Percentiles rank a stretch among this genome's conserved stretches.
These are phyloP conservation scores for Terfezia boudieri DNA, from an alignment of 495 filamentous ascomycete genomes.

Conservation along the genomic window DNA sequence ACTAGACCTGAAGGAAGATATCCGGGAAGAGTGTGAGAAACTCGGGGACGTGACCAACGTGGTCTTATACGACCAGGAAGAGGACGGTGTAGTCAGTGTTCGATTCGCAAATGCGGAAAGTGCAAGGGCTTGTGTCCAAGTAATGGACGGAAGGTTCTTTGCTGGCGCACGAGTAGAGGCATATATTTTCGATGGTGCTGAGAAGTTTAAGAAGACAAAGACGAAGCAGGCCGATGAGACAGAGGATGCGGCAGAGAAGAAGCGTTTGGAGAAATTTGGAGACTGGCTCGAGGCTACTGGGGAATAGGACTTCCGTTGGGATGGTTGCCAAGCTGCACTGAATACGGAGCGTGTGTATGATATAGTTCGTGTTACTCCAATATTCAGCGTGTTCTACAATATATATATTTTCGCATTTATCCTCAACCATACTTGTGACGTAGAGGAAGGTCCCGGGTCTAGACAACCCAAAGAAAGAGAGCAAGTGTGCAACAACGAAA, in stretches of 20 bases:
- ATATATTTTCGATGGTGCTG: constrained; percentile 48
- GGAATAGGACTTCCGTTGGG: not conserved
- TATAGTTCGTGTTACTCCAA: too few relatives aligned
- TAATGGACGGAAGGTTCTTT: constrained; percentile 69
- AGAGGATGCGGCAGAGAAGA: constrained; percentile 22
- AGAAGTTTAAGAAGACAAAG: constrained; percentile 52
- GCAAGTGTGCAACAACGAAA: too few relatives aligned
- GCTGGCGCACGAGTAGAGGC: constrained; percentile 51
- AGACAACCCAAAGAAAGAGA: too few relatives aligned
- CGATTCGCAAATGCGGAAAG: constrained; percentile 46
- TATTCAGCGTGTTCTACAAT: too few relatives aligned
- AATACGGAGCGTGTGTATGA: too few relatives aligned
- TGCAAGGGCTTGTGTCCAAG: constrained; percentile 46
- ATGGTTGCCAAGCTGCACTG: too few relatives aligned
- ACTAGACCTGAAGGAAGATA: constrained; percentile 83
- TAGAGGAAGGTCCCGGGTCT: too few relatives aligned
- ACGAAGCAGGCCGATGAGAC: constrained; percentile 24
- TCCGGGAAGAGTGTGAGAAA: constrained; percentile 72
- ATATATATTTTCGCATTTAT: too few relatives aligned
- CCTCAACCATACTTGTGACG: too few relatives aligned
- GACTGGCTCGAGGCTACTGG: constrained; percentile 13
- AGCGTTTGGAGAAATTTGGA: constrained; percentile 21
- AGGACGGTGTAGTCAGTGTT: constrained; percentile 70
- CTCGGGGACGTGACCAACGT: constrained; percentile 78
- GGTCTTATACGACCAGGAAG: constrained; percentile 67